phyloP scores from a whole-genome alignment of 2,329 filamentous ascomycete genomes.

The Nemania sp. region DNA sequence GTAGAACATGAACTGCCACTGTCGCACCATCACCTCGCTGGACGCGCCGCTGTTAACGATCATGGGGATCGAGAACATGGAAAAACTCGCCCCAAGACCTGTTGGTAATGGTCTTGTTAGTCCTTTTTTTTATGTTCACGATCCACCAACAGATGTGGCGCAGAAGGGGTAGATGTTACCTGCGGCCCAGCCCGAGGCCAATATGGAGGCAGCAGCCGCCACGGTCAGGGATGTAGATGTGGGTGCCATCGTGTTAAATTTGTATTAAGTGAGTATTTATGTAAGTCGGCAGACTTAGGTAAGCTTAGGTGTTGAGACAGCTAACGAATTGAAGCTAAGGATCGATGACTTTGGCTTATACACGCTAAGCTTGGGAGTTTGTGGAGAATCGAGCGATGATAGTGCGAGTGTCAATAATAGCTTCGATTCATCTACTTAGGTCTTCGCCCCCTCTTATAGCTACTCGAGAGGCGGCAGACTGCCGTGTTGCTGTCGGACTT shows the following conservation, averaged over 20 bases:
- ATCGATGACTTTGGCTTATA: too few species aligned
- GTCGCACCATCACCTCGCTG: constrained; percentile 28
- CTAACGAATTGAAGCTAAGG: not conserved
- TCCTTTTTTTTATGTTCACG: not conserved
- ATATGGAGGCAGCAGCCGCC: constrained; percentile 19
- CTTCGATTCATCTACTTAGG: constrained; percentile 1
- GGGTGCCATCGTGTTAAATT: constrained; percentile 11
- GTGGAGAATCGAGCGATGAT: not conserved
- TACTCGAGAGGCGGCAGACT: not conserved
- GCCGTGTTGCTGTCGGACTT: not conserved
- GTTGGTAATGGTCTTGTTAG: constrained; percentile 3
- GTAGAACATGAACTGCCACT: constrained; percentile 30
- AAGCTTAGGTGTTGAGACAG: constrained; percentile 1
- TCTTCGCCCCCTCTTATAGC: constrained; percentile 9
- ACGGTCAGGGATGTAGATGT: constrained; percentile 12
- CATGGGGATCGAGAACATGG: constrained; percentile 25
- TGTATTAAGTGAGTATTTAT: not conserved
- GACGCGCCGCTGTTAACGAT: constrained; percentile 27
- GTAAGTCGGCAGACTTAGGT: not conserved
- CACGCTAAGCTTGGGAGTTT: too few species aligned
- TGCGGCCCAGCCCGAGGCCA: constrained; percentile 23
- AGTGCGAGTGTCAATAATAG: not conserved
- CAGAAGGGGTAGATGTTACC: constrained; percentile 18
- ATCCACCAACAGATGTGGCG: not conserved
- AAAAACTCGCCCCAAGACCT: constrained; percentile 29